Evolutionary conservation across 257 asterid genomes (phyloP).

Genomic region (Ballota nigra): DNA sequence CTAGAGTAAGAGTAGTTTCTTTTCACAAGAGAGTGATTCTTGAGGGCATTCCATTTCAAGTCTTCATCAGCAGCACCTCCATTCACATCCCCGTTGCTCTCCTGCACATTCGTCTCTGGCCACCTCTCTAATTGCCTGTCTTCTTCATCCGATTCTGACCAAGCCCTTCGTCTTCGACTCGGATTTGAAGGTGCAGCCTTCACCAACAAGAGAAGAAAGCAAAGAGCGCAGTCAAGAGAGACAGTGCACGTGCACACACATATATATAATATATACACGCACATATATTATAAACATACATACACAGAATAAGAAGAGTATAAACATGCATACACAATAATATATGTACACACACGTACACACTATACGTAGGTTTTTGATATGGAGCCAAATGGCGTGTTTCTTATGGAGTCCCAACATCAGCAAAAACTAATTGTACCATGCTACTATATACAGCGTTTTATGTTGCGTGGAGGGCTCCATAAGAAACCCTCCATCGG

Average conservation of each 20-base stretch:
- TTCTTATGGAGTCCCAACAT: background rate
- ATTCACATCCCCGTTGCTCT: slow-evolving; percentile 49
- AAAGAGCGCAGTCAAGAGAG: background rate
- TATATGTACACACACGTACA: too few relatives aligned
- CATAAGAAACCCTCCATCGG: too few relatives aligned
- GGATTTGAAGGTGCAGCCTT: slow-evolving; percentile 59
- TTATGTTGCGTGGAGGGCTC: too few relatives aligned
- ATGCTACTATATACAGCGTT: too few relatives aligned
- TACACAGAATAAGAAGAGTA: too few relatives aligned
- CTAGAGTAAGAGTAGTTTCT: background rate
- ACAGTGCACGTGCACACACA: background rate
- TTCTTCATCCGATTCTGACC: slow-evolving; percentile 89
- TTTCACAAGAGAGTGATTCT: background rate
- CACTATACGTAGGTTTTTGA: too few relatives aligned
- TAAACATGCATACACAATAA: too few relatives aligned
- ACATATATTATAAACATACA: too few relatives aligned
- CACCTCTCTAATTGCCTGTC: slow-evolving; percentile 48
- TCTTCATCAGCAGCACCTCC: slow-evolving; percentile 47
- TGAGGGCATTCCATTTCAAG: slow-evolving; percentile 4
- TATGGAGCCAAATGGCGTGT: background rate
- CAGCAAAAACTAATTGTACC: too few relatives aligned
- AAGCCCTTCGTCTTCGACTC: slow-evolving; percentile 56
- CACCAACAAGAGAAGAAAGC: slow-evolving; percentile 21
- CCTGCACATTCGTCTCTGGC: slow-evolving; percentile 39
- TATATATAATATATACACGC: too few relatives aligned